Percentiles rank a stretch among this genome's conserved stretches.
Conservation (phyloP, 495 filamentous ascomycete genomes). For the Aspergillus biplanus region DNA sequence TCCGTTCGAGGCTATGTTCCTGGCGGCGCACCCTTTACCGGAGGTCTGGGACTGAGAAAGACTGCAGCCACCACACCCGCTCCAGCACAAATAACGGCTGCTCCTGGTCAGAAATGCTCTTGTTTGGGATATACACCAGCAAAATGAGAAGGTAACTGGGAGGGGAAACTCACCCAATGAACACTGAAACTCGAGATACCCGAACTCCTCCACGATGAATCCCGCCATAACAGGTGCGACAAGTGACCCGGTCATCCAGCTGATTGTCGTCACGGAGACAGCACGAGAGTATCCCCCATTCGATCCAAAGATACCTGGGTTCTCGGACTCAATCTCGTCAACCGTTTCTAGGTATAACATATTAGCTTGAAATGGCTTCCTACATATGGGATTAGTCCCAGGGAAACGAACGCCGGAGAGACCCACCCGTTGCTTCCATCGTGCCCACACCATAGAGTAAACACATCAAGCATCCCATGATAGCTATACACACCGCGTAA, state of each 20-base stretch:
- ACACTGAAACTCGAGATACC: conserved; percentile 39
- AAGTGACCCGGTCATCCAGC: conserved; percentile 38
- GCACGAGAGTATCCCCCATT: conserved; percentile 45
- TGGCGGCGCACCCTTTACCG: no score
- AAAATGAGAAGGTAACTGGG: no score
- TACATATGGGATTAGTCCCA: no score
- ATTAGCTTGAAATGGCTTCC: not conserved
- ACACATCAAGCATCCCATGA: conserved; percentile 29
- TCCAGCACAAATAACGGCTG: no score
- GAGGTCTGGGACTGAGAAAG: no score
- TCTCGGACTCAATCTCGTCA: conserved; percentile 26
- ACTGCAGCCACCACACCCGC: no score
- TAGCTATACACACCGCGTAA: conserved; percentile 24
- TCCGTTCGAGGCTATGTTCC: no score
- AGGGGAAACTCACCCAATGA: conserved; percentile 31
- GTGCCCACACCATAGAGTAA: conserved; percentile 34
- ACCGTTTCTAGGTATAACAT: conserved; percentile 16
- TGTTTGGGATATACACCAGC: no score
- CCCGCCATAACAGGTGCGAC: conserved; percentile 42
- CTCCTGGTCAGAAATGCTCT: no score
- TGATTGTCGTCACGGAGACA: conserved; percentile 39
- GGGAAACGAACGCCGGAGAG: no score
- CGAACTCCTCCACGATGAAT: conserved; percentile 34
- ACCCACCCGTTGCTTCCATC: conserved; percentile 40
- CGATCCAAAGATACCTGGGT: conserved; percentile 39